phyloP scores from a whole-genome alignment of 805 yeast genomes.

The Yarrowia alimentaria region DNA sequence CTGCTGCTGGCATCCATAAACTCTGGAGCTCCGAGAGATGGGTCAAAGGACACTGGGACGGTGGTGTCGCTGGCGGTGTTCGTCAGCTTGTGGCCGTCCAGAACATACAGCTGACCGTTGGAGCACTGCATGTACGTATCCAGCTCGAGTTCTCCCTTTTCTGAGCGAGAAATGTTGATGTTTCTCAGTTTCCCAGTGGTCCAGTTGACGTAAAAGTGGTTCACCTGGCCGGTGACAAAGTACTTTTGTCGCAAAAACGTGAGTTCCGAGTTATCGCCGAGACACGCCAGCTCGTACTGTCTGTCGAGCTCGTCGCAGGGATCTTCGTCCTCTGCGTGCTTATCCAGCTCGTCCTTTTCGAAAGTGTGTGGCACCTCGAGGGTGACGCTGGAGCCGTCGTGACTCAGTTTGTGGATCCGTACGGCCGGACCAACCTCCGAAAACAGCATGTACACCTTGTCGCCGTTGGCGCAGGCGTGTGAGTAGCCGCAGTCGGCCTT shows the following conservation, averaged over 20 bases:
- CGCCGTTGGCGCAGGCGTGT: conserved; percentile 16
- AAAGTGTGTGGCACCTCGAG: conserved; percentile 13
- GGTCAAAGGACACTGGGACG: neutral
- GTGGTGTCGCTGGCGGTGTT: neutral
- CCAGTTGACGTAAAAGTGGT: conserved; percentile 15
- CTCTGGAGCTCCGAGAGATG: neutral
- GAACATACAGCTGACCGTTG: conserved; percentile 16
- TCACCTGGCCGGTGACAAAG: neutral
- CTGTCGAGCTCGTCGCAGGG: conserved; percentile 15
- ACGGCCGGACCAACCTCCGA: conserved; percentile 14
- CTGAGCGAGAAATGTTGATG: neutral
- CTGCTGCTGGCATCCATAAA: no score
- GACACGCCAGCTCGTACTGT: conserved; percentile 22
- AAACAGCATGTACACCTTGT: conserved; percentile 18
- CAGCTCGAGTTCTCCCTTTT: conserved; percentile 18
- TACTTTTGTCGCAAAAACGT: conserved; percentile 19
- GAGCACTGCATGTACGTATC: conserved; percentile 16
- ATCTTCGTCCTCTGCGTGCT: conserved; percentile 14
- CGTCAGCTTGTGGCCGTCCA: neutral
- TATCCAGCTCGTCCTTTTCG: conserved; percentile 10
- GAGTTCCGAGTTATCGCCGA: conserved; percentile 13
- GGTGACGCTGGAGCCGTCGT: neutral
- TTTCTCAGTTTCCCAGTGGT: neutral
- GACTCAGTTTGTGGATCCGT: neutral
- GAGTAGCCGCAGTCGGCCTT: conserved; percentile 14